Base-by-base conservation (phyloP, 2,329 filamentous ascomycete genomes). In the Aureobasidium sp. region DNA sequence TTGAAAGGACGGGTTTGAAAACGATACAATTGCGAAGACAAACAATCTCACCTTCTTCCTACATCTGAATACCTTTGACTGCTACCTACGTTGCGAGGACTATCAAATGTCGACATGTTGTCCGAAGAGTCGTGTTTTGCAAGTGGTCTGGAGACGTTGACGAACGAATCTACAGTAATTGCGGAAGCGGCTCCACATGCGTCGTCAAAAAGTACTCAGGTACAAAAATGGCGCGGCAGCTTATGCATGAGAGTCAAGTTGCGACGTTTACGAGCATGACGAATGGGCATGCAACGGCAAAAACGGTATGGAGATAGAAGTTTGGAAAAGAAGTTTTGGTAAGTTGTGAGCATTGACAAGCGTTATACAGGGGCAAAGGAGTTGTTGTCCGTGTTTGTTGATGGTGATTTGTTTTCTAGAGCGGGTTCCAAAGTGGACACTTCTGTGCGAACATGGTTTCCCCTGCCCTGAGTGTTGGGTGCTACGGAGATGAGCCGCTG, bases 311-410 rank as follows among this genome's bases (percentile, higher is more conserved):
- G 4, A 3, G 49, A 51, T 51, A 39, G 49, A 51, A 51, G 49
- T 14, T 51, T 51, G 50, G 37, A 9, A 9, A 16, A 8, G 27
- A 29, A 30, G 13, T 21, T 54, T 21, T 41, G 36, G 11, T 42
- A 37, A 37, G 10, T 34, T 9, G 41, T 42, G 37, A 32, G 36
- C 34, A 51, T 51, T n/a, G 49, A 51, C 49, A 54, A n/a, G 14
- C 50, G 53, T 57, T 57, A 36, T 57, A 45, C 41, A 59, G 55
- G 55, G 44, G 55, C 27, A 29, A 59, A 48, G 34, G 55, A 59
- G 41, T 34, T 30, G 14, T 13, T 30, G 32, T 16, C n/a, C n/a
- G 36, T 57, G 53, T 45, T 57, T 57, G 53, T 57, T 45, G 37
- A 39, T 51, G 32, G 32, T 39, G 34, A 27, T 51, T 36, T 14